Percentiles rank a stretch among this genome's conserved stretches.
These are phyloP conservation scores for Datura wrightii DNA, from an alignment of 257 asterid genomes.

Conservation along the genomic window DNA sequence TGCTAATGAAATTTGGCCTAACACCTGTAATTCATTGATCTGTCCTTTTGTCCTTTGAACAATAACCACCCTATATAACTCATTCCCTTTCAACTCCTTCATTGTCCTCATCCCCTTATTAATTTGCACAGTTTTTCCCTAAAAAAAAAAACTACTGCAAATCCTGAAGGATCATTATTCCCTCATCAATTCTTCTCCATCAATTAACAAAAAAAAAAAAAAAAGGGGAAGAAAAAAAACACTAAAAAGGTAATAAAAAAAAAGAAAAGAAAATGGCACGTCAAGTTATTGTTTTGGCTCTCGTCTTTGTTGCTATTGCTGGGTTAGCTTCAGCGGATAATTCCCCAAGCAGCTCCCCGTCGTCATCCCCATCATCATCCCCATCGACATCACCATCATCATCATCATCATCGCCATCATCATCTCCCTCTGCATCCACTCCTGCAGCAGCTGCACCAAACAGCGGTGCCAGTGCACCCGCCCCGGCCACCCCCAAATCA, in stretches of 20 bases:
- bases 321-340: conserved; percentile 65
- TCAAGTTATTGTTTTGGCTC: conserved; percentile 51
- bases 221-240: background rate
- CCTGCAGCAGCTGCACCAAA: conserved; percentile 37
- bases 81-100: conserved; percentile 16
- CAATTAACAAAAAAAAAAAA: too few species aligned
- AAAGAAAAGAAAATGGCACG: conserved; percentile 57
- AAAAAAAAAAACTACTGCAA: conserved; percentile 51
- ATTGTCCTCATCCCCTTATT: conserved; percentile 49
- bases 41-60: background rate
- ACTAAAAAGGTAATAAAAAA: background rate
- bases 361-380: conserved; percentile 35
- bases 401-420: conserved; percentile 27
- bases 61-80: conserved; percentile 43
- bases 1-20: background rate
- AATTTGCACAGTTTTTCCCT: conserved; percentile 52
- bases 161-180: conserved; percentile 45
- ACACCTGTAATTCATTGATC: background rate
- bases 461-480: conserved; percentile 36
- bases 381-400: conserved; percentile 47
- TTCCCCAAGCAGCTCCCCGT: conserved; percentile 51
- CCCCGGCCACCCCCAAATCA: background rate
- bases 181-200: background rate
- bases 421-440: background rate
- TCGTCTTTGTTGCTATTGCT: conserved; percentile 51